phyloP scores from a whole-genome alignment of 495 filamentous ascomycete genomes.

The Rhizodiscina lignyota region DNA sequence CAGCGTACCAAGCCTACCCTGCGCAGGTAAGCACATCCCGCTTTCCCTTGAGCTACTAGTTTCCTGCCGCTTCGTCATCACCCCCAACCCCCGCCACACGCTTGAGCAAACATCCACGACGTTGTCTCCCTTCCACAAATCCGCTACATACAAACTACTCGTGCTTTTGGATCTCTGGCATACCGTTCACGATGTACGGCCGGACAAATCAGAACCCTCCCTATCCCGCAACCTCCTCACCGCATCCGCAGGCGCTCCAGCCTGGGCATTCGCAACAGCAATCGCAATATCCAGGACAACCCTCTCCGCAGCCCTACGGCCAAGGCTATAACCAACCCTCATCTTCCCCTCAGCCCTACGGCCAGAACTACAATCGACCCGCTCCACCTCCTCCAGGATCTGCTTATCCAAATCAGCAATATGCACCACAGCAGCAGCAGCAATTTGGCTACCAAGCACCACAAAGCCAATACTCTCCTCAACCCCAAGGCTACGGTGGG shows the following conservation, averaged over 20 bases:
- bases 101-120: background rate
- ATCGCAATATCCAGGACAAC: conserved; percentile 1
- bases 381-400: background rate
- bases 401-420: conserved; percentile 3
- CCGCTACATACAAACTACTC: background rate
- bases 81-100: background rate
- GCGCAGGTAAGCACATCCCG: conserved; percentile 7
- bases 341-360: conserved; percentile 8
- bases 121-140: background rate
- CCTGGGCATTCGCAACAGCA: background rate
- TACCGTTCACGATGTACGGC: background rate
- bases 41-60: conserved; percentile 2
- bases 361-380: conserved; percentile 1
- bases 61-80: conserved; percentile 3
- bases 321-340: background rate
- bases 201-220: background rate
- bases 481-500: conserved; percentile 3
- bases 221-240: background rate
- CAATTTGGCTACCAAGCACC: background rate
- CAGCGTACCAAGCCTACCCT: conserved; percentile 17
- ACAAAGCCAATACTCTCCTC: background rate
- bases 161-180: background rate
- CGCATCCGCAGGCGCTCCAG: background rate
- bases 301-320: background rate
- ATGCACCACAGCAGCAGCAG: conserved; percentile 3